Evolutionary conservation across 306 rosid species (phyloP).

Genomic region (Oemleria cerasiformis): DNA sequence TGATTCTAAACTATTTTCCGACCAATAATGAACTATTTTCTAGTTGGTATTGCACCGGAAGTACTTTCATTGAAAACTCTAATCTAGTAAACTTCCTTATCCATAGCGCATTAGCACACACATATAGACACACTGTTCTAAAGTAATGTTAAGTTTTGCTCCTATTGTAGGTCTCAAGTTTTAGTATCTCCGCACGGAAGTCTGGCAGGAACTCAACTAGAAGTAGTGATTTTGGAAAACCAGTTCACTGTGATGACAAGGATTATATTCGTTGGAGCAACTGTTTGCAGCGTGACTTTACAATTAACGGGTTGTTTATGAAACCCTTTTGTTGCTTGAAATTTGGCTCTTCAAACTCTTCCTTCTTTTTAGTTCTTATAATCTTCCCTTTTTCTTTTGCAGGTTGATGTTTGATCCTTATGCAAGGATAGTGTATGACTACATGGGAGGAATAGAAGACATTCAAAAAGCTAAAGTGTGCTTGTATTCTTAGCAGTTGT

Average conservation of each 20-base stretch:
- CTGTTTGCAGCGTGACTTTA: slow-evolving; percentile 80
- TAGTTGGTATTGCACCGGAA: not conserved
- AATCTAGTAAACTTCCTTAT: not conserved
- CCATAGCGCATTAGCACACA: not conserved
- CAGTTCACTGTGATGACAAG: slow-evolving; percentile 50
- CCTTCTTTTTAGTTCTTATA: slow-evolving; percentile 6
- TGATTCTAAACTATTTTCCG: not conserved
- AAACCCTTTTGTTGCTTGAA: slow-evolving; percentile 29
- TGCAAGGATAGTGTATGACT: slow-evolving; percentile 63
- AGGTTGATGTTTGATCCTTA: slow-evolving; percentile 89
- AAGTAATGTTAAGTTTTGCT: not conserved
- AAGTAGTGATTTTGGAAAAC: slow-evolving; percentile 31
- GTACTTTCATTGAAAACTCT: not conserved
- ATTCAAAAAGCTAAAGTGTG: slow-evolving; percentile 62
- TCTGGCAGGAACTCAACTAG: slow-evolving; percentile 20
- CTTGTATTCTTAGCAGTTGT: slow-evolving; percentile 36
- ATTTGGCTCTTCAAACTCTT: slow-evolving; percentile 15
- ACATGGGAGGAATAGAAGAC: slow-evolving; percentile 85
- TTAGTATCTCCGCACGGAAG: slow-evolving; percentile 44
- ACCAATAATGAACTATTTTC: not conserved
- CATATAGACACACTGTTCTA: not conserved
- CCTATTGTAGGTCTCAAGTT: slow-evolving; percentile 75
- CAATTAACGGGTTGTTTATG: slow-evolving; percentile 76
- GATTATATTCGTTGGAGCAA: slow-evolving; percentile 83
- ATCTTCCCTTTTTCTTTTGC: slow-evolving; percentile 24